Evolutionary conservation across 2,329 filamentous ascomycete genomes (phyloP).

Genomic region (Xylariomycetidae sp.): DNA sequence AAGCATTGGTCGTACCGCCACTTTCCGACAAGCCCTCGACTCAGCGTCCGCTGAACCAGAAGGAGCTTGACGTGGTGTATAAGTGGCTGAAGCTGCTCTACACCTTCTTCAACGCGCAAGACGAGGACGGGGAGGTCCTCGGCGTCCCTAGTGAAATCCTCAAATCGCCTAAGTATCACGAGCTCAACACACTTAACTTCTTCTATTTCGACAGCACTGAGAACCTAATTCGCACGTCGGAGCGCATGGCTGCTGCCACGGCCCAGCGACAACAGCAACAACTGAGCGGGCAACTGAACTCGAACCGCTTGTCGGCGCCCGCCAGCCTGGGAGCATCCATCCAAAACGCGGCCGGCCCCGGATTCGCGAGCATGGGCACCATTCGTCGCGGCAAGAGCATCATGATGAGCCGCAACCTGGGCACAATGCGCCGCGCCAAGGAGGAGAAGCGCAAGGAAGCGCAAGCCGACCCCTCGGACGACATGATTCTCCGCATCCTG

Average conservation of each 20-base stretch:
- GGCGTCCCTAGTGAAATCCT: slow-evolving; percentile 87
- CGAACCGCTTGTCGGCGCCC: slow-evolving; percentile 65
- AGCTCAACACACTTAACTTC: slow-evolving; percentile 92
- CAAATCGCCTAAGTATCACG: slow-evolving; percentile 97
- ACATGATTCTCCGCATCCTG: slow-evolving; percentile 94
- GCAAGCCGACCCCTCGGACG: slow-evolving; percentile 93
- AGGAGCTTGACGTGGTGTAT: slow-evolving; percentile 91
- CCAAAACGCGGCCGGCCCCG: slow-evolving; percentile 38
- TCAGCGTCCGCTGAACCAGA: slow-evolving; percentile 75
- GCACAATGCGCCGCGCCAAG: slow-evolving; percentile 93
- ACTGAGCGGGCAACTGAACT: slow-evolving; percentile 43
- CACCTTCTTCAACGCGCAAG: slow-evolving; percentile 89
- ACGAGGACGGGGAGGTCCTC: slow-evolving; percentile 76
- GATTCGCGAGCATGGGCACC: slow-evolving; percentile 62
- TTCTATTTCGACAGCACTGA: slow-evolving; percentile 96
- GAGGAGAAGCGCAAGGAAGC: slow-evolving; percentile 93
- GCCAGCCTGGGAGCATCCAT: slow-evolving; percentile 41
- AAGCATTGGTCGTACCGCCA: slow-evolving; percentile 83
- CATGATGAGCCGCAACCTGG: slow-evolving; percentile 89
- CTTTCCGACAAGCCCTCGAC: slow-evolving; percentile 89
- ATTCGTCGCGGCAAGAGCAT: slow-evolving; percentile 69
- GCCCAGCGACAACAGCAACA: slow-evolving; percentile 69
- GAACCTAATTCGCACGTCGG: slow-evolving; percentile 87
- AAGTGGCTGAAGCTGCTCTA: slow-evolving; percentile 89
- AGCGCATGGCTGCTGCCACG: slow-evolving; percentile 88